Evolutionary conservation across 169 alveolate genomes (phyloP), one percentile per base, ranked within the genome.

Genomic region (Plasmodium knowlesi): DNA sequence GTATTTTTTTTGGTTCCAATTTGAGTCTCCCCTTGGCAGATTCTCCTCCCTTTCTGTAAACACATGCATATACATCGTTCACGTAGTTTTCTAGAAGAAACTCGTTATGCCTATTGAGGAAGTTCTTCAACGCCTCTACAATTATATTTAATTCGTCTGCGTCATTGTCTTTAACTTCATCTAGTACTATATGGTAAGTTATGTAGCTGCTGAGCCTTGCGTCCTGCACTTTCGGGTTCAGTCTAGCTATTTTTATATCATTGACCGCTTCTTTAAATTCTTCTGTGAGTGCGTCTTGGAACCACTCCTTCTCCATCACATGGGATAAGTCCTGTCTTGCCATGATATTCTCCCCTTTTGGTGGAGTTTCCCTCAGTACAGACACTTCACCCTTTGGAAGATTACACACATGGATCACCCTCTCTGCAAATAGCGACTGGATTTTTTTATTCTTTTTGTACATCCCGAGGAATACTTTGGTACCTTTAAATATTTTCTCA

Each of bases 391-490:
- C 9, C 61, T 71, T 30, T 89, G 81, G 14, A 32, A 89, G 5
- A 41, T 80, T 61, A 80, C 72, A 9, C n/a, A 89, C 16, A 67
- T 89, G 61, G 6, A 89, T 80, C 5, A 89, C 22, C 37, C 83
- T 79, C 19, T 89, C 84, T 19, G 91, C 94, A 80, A 89, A 89
- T 73, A 89, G 82, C 16, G 94, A 89, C 5, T 70, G 34, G 14
- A 79, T 32, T 54, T 86, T 86, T 14, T 53, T 53, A 37, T 76
- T 70, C 39, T 78, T 79, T 25, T 89, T 89, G 37, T 89, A 89
- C 22, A 1, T 57, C 19, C 94, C 94, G 19, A 80, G 74, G 54
- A 57, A 71, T 79, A 89, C 37, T 41, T 89, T 89, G 25, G 94
- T 89, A 32, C 72, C 82, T 22, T 57, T 70, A 78, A 79, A 80